Conservation (phyloP, 345 rosid genomes). For the Citrus unshiu region DNA sequence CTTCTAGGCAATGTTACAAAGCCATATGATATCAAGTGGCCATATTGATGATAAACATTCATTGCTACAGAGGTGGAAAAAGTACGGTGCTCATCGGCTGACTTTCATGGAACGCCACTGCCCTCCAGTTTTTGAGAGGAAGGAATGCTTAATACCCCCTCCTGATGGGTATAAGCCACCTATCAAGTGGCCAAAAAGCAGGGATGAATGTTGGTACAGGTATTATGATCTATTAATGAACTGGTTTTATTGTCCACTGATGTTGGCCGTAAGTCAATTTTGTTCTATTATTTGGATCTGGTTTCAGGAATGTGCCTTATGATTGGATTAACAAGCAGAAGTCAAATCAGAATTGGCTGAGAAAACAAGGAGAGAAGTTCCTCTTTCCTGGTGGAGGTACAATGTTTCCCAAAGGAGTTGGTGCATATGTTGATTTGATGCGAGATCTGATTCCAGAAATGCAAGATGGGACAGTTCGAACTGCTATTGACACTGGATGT, state of each 20-base stretch:
- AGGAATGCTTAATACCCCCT: slow-evolving; percentile 91
- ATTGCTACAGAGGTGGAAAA: slow-evolving; percentile 81
- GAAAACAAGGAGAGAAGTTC: slow-evolving; percentile 90
- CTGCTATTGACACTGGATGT: slow-evolving; percentile 97
- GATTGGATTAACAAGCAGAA: slow-evolving; percentile 97
- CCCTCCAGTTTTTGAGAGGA: slow-evolving; percentile 82
- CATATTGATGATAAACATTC: slow-evolving; percentile 6
- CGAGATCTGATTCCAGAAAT: slow-evolving; percentile 91
- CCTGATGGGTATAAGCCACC: slow-evolving; percentile 97
- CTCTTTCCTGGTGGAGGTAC: slow-evolving; percentile 98
- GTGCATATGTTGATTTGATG: slow-evolving; percentile 94
- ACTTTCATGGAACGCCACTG: slow-evolving; percentile 96
- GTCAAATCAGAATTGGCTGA: slow-evolving; percentile 95
- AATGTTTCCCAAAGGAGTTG: slow-evolving; percentile 93
- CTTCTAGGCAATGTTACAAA: not conserved
- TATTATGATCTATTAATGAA: slow-evolving; percentile 38
- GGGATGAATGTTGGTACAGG: slow-evolving; percentile 97
- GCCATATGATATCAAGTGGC: not conserved
- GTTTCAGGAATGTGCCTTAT: slow-evolving; percentile 90
- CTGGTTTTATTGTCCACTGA: slow-evolving; percentile 46
- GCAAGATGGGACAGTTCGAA: slow-evolving; percentile 85
- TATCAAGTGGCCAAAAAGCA: slow-evolving; percentile 93
- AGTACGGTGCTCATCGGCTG: slow-evolving; percentile 79
- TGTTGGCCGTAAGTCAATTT: not conserved
- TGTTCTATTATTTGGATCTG: slow-evolving; percentile 17